A percentile compares a stretch with the other conserved stretches of the same genome.
Evolutionary conservation across 176 grass and related monocot genomes (phyloP).

Genomic region (Hordeum vulgare): MorexV3_pseudomolecules_assembly NC_058520.1:500132298-500132797

Average conservation of each 20-base stretch:
- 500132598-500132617: background rate
- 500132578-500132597: background rate
- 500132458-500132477: background rate
- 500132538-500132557: background rate
- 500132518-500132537: background rate
- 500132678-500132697: background rate
- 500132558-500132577: background rate
- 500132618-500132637: background rate
- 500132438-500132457: background rate
- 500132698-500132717: background rate
- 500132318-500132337: background rate
- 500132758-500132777: background rate
- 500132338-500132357: conserved; percentile 5
- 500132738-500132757: background rate
- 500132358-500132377: background rate
- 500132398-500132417: background rate
- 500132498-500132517: background rate
- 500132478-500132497: background rate
- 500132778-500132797: background rate
- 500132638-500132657: background rate
- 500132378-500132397: background rate
- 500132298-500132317: background rate
- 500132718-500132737: background rate
- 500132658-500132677: background rate
- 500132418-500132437: background rate